Evolutionary conservation across 2,329 filamentous ascomycete species (phyloP), one percentile per base, ranked within the genome.

Genomic region (Fusarium sp.): DNA sequence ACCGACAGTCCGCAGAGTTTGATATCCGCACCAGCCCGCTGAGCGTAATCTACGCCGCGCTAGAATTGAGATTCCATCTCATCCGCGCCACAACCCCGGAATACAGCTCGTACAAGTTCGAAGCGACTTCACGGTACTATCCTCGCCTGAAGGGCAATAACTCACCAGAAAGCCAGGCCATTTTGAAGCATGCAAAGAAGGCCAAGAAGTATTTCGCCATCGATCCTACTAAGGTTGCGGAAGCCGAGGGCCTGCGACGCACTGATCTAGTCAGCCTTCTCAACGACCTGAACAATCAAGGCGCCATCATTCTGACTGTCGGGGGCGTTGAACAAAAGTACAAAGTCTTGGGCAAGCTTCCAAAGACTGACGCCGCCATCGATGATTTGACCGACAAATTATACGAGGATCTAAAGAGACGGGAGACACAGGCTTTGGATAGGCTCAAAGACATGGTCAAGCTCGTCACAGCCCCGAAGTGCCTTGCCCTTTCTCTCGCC

Each of bases 21-120:
- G 88, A 91, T 68, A 87, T 91, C 57, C 82, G 84, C 20, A 63
- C 77, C 2, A 85, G 78, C 4, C 81, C 85, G 0, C 77, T 90
- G 7, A 78, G 79, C 39, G 85, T 87, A 51, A 82, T 90, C 17
- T 88, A 89, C 52, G 87, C 88, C 0, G 83, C 86, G n/a, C 78
- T 91, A 2, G 89, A 91, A 72, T 79, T 91, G 6, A 84, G 83
- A 4, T 89, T 88, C 62, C 80, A 80, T 1, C 78, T 90, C 0
- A 80, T 91, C 31, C 82, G 88, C 22, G 87, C 84, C 17, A 85
- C 83, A 18, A 90, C 84, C 0, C 87, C 84, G 0, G 85, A 88
- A 40, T 91, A 90, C 63, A 84, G 81, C 9, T 79, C 81, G 2
- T 90, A 90, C 74, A 81, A 81, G 33, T 91, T 84, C 68, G 80